Conservation (phyloP, 108 stramenopile genomes). For the Nitzschia palea region DNA sequence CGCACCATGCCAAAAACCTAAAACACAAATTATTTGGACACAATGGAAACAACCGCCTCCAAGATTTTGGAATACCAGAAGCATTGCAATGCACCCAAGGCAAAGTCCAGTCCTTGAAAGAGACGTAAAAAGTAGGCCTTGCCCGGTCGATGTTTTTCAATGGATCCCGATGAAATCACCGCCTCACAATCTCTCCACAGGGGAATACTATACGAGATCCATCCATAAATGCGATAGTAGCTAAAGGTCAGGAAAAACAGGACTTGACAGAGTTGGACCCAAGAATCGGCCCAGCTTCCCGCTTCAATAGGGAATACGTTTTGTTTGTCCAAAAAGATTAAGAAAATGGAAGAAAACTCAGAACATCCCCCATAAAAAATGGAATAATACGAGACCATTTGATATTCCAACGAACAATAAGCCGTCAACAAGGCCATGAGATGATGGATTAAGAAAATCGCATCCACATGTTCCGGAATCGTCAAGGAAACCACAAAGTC, state of each 20-base stretch:
- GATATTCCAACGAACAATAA: constrained; percentile 43
- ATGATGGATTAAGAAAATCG: constrained; percentile 58
- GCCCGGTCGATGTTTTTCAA: constrained; percentile 29
- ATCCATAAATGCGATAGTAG: constrained; percentile 34
- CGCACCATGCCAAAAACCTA: too few species aligned
- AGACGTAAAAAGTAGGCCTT: constrained; percentile 27
- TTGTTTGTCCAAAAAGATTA: constrained; percentile 51
- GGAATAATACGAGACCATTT: constrained; percentile 43
- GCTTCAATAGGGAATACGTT: constrained; percentile 31
- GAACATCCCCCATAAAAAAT: constrained; percentile 60
- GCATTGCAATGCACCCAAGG: constrained; percentile 38
- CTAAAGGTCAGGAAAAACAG: constrained; percentile 28
- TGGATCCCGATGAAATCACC: constrained; percentile 16
- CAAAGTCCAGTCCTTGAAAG: constrained; percentile 18
- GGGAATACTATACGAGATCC: constrained; percentile 19
- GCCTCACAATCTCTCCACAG: constrained; percentile 34
- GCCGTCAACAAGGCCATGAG: constrained; percentile 36
- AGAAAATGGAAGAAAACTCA: constrained; percentile 50
- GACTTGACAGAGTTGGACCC: constrained; percentile 23
- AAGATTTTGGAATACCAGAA: constrained; percentile 31
- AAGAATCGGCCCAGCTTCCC: background rate
- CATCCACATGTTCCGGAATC: constrained; percentile 40
- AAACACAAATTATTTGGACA: background rate
- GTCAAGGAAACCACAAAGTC: constrained; percentile 51
- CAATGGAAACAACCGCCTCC: background rate